Conservation (phyloP, 805 yeast species). For the Ogataea thermomethanolica region DNA sequence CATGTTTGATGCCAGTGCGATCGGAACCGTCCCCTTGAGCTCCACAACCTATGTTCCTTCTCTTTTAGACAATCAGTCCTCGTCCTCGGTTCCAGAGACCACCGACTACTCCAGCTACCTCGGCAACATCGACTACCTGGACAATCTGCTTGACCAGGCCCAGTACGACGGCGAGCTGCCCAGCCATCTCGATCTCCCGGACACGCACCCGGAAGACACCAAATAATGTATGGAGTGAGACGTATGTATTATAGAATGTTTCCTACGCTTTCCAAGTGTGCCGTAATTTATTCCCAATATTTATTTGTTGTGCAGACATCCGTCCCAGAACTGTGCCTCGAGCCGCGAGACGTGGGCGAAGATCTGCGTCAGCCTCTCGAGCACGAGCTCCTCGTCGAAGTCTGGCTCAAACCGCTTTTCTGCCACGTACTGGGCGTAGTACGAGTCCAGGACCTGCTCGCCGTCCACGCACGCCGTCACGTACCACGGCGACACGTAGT, state of each 20-base stretch:
- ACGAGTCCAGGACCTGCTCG: slow-evolving; percentile 34
- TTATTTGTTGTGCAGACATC: slow-evolving; percentile 4
- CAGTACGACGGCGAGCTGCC: slow-evolving; percentile 1
- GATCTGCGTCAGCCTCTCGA: slow-evolving; percentile 46
- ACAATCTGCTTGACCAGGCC: slow-evolving; percentile 7
- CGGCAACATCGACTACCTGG: slow-evolving; percentile 12
- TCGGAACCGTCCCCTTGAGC: slow-evolving; percentile 6
- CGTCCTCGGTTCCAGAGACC: background rate
- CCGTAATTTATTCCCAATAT: too few species aligned
- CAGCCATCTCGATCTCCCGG: slow-evolving; percentile 1
- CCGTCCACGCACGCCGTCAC: slow-evolving; percentile 51
- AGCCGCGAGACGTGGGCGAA: slow-evolving; percentile 56
- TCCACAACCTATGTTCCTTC: background rate
- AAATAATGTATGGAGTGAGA: background rate
- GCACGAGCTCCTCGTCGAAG: slow-evolving; percentile 41
- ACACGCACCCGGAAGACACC: background rate
- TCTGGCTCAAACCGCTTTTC: slow-evolving; percentile 37
- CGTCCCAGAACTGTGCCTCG: slow-evolving; percentile 72
- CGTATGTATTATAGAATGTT: background rate
- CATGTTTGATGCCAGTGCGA: slow-evolving; percentile 3
- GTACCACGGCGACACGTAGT: slow-evolving; percentile 60
- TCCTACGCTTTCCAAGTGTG: background rate
- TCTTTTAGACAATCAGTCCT: too few species aligned
- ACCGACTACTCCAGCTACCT: slow-evolving; percentile 5
- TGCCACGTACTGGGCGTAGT: slow-evolving; percentile 9